Evolutionary conservation across 2,329 filamentous ascomycete genomes (phyloP), one percentile per base, ranked within the genome.

Genomic region (Elsinoe batatas): DNA sequence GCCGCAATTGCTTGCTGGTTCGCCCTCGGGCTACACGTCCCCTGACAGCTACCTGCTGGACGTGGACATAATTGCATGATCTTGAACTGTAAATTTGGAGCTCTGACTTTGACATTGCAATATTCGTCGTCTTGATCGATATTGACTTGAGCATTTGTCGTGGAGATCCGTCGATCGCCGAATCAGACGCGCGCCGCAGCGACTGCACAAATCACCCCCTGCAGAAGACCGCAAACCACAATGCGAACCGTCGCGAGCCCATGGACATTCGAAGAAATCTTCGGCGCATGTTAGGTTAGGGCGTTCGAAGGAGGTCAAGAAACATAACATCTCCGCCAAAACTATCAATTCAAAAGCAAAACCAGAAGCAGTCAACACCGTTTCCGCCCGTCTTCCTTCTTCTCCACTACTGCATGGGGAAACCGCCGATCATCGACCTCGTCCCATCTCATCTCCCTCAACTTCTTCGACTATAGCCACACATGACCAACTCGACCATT

Each of bases 331-430:
- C 12, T 35, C 32, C 11, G 20, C 15, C 17, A 20, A 26, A 13
- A 51, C 15, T 36, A 33, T 15, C 18, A 36, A 30, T 11, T 7
- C 17, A 51, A 51, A 38, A 51, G 47, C 32, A 51, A 51, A 51
- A 11, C 20, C 33, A 33, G 47, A 51, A 51, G 47, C 47, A 51
- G 33, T 37, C 32, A 20, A 13, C 30, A 51, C 47, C 47, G 47
- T 51, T 51, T 36, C 47, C 37, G 26, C 33, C 47, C 32, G 33
- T 22, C 18, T 8, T 36, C 47, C n/a, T 51, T 51, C 47, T 51
- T 51, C 47, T 51, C 33, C n/a, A 51, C n/a, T 51, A 20, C 47
- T 51, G 47, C 47, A 51, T 20, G 32, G 15, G 47, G 47, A 51
- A 51, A 51, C 32, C 47, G 47, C 47, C 35, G 47, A 51, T 51